phyloP scores from a whole-genome alignment of 1,284 basidiomycete genomes.

The Austroboletus niveus region DNA sequence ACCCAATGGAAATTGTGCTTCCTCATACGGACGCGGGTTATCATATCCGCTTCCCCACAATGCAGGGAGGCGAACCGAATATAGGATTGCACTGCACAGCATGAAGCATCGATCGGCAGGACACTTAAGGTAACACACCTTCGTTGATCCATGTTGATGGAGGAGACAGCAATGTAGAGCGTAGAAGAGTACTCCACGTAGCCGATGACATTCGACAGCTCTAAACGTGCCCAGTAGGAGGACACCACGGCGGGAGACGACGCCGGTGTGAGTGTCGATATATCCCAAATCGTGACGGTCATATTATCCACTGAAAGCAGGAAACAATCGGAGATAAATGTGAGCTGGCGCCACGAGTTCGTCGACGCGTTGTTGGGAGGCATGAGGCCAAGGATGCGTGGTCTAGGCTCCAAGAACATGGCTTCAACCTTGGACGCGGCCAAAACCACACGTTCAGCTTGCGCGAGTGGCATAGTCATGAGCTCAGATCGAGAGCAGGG shows the following conservation, averaged over 20 bases:
- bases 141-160: background rate
- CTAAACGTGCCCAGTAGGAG: slow-evolving; percentile 13
- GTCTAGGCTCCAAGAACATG: slow-evolving; percentile 13
- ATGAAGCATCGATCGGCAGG: background rate
- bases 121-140: slow-evolving; percentile 7
- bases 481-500: slow-evolving; percentile 20
- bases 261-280: background rate
- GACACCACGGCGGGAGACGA: background rate
- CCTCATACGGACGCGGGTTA: background rate
- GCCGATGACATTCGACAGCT: slow-evolving; percentile 4
- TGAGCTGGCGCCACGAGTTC: slow-evolving; percentile 11
- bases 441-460: slow-evolving; percentile 9
- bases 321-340: slow-evolving; percentile 25
- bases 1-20: slow-evolving; percentile 15
- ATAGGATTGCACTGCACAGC: slow-evolving; percentile 10
- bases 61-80: slow-evolving; percentile 13
- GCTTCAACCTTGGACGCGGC: slow-evolving; percentile 15
- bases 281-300: slow-evolving; percentile 19
- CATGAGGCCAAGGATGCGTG: background rate
- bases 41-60: background rate
- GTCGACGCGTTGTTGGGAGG: background rate
- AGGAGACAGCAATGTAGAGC: slow-evolving; percentile 13
- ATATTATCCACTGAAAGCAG: slow-evolving; percentile 17
- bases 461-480: slow-evolving; percentile 3
- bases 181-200: slow-evolving; percentile 5